Percentiles rank a stretch among this genome's conserved stretches.
These are phyloP conservation scores for Phytophthora nicotianae DNA, from an alignment of 352 stramenopile species.

Conservation along the genomic window DNA sequence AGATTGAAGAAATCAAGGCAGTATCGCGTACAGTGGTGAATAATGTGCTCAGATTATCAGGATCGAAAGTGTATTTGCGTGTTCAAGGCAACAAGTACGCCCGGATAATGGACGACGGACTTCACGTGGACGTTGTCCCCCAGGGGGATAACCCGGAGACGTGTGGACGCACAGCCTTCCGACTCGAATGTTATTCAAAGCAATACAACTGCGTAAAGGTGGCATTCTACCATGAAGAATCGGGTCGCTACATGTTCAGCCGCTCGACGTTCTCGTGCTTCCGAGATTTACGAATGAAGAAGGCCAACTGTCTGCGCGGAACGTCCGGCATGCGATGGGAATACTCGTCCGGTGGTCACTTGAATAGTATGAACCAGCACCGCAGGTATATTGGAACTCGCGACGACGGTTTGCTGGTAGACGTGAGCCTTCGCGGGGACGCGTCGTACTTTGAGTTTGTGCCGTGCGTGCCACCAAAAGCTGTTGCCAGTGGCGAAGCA, in stretches of 20 bases:
- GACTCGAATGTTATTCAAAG: constrained; percentile 69
- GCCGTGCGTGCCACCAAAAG: constrained; percentile 29
- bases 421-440: constrained; percentile 72
- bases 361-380: constrained; percentile 87
- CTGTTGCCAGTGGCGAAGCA: constrained; percentile 9
- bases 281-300: constrained; percentile 79
- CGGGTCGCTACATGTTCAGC: constrained; percentile 71
- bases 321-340: constrained; percentile 70
- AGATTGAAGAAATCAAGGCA: constrained; percentile 70
- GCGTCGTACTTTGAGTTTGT: constrained; percentile 75
- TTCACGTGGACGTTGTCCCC: constrained; percentile 52
- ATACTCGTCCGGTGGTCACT: constrained; percentile 62
- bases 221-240: constrained; percentile 70
- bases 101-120: constrained; percentile 44
- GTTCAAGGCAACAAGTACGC: constrained; percentile 67
- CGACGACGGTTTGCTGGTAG: constrained; percentile 62
- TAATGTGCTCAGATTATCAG: constrained; percentile 63
- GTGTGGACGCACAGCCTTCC: constrained; percentile 57
- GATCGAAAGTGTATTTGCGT: constrained; percentile 58
- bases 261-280: constrained; percentile 78
- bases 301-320: constrained; percentile 57
- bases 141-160: constrained; percentile 40
- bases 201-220: constrained; percentile 84
- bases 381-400: constrained; percentile 72
- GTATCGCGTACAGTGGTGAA: constrained; percentile 64